Evolutionary conservation across 805 yeast species (phyloP), one percentile per base, ranked within the genome.

Genomic region (Debaryomyces maramus): DNA sequence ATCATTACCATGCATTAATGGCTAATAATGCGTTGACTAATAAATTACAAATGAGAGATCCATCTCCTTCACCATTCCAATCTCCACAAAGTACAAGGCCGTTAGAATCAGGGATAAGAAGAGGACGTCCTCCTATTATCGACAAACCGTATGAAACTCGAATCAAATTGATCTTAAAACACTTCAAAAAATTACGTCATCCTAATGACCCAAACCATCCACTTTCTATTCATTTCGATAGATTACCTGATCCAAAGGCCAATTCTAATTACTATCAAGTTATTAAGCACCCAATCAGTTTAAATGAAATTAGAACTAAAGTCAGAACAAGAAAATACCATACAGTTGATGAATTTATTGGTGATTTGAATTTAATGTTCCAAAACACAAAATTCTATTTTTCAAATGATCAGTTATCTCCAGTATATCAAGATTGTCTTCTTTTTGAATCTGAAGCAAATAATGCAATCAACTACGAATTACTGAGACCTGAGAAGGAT

Each of bases 141-240:
- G 96, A 87, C 60, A 84, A 81, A 56, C 95, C 96, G 5, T 90
- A 85, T 61, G 97, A 93, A 63, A 88, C 88, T 56, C 74, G 97
- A 47, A 89, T 91, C 63, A 90, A 91, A 61, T 81, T 88, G 49
- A 82, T 93, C 27, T 66, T 93, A 71, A 80, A 95, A 58, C 81
- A 79, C 35, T 70, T 93, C 56, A 86, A 89, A 55, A 86, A 86
- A 55, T 82, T 85, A 43, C 75, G 78, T 32, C 81, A 76, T 51
- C 69, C 71, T 1, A 60, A 61, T 32, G 68, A 68, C 32, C 72
- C 72, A 9, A 73, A 71, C 33, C 66, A 73, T 17, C 67, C 75
- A 24, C 63, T 86, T 31, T 76, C 82, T n/a, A 56, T 70, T 13
- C 77, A 77, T 48, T 89, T 90, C 63, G 97, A 91, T 49, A 82